Conservation (phyloP, 495 filamentous ascomycete species). For the Penicillium manginii region DNA sequence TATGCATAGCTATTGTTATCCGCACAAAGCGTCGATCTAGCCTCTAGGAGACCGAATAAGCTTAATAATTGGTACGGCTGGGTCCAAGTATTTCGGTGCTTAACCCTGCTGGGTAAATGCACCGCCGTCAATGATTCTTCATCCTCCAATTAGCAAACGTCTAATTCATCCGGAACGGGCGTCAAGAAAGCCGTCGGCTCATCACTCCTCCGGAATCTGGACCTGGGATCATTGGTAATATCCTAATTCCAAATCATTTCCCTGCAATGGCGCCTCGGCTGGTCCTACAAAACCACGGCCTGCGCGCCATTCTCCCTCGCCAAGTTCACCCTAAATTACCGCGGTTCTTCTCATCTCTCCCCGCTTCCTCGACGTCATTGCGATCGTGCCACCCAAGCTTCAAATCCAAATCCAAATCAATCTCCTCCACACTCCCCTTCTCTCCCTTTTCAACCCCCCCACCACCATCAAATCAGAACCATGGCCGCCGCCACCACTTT, state of each 20-base stretch:
- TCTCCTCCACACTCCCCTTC: not conserved
- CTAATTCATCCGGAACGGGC: not conserved
- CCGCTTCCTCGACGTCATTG: conserved; percentile 21
- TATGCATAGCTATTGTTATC: conserved; percentile 1
- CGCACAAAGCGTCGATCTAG: conserved; percentile 5
- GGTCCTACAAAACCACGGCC: conserved; percentile 13
- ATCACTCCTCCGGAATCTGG: conserved; percentile 16
- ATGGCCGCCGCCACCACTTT: conserved; percentile 91
- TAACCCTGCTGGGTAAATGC: conserved; percentile 6
- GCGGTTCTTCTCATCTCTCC: conserved; percentile 1
- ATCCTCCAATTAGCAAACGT: not conserved
- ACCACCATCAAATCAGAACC: conserved; percentile 34
- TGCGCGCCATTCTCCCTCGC: conserved; percentile 15
- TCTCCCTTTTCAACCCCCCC: not conserved
- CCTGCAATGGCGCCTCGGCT: conserved; percentile 12
- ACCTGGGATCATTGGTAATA: conserved; percentile 24
- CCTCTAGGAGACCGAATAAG: conserved; percentile 20
- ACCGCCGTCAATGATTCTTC: not conserved
- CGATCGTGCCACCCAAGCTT: not conserved
- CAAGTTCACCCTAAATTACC: not conserved
- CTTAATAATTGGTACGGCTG: conserved; percentile 14
- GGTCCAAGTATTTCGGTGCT: not conserved
- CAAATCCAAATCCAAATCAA: conserved; percentile 3
- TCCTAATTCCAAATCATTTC: not conserved
- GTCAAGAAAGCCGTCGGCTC: conserved; percentile 5